These are phyloP conservation scores for Solanum arcanum DNA, from an alignment of 257 asterid genomes.

Conservation along the genomic window DNA sequence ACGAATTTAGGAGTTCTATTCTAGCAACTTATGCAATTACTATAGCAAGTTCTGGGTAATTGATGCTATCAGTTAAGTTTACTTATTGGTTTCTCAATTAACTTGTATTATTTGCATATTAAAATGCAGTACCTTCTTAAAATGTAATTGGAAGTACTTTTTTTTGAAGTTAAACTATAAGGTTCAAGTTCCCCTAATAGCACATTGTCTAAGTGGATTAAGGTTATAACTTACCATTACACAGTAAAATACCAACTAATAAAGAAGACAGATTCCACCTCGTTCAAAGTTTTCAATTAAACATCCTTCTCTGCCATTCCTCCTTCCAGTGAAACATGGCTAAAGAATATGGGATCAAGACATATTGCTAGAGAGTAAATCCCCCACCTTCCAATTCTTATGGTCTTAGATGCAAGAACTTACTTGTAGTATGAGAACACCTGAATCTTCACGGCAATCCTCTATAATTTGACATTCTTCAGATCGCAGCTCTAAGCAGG, in stretches of 20 bases:
- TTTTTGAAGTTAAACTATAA: not conserved
- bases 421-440: constrained; percentile 87
- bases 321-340: not conserved
- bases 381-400: not conserved
- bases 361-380: not conserved
- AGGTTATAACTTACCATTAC: not conserved
- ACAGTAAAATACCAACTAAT: not conserved
- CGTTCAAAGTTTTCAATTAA: not conserved
- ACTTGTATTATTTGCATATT: not conserved
- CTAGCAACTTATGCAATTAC: not conserved
- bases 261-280: not conserved
- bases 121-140: not conserved
- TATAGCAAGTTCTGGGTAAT: not conserved
- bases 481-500: constrained; percentile 88
- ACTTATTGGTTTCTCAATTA: not conserved
- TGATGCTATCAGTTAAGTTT: not conserved
- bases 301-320: not conserved
- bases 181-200: not conserved
- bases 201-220: not conserved
- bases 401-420: constrained; percentile 11
- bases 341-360: not conserved
- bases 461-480: constrained; percentile 74
- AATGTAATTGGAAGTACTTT: not conserved
- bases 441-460: constrained; percentile 76
- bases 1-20: not conserved